These are phyloP conservation scores for Alternaria incomplexa DNA, from an alignment of 2,329 filamentous ascomycete species.

Conservation along the genomic window DNA sequence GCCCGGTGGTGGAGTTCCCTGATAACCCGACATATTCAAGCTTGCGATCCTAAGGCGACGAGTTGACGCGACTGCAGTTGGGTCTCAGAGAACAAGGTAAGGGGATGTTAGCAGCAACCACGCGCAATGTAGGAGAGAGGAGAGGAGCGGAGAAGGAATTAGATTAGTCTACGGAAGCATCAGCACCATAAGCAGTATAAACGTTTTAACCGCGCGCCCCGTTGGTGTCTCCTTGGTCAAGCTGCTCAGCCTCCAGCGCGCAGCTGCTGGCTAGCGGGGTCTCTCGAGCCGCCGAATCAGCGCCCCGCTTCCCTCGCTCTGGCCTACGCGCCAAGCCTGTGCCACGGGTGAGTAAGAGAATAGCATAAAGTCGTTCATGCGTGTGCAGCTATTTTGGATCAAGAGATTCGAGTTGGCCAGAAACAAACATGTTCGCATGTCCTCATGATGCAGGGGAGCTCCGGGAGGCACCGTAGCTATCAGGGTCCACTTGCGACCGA, in stretches of 20 bases:
- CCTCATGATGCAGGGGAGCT: neutral
- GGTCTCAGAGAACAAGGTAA: neutral
- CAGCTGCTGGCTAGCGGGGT: conserved; percentile 42
- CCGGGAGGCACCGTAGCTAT: neutral
- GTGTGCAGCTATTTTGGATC: neutral
- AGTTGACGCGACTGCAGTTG: neutral
- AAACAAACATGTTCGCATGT: neutral
- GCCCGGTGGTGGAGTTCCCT: conserved; percentile 40
- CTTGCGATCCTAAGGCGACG: neutral
- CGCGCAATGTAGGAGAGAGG: neutral
- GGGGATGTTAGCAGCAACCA: neutral
- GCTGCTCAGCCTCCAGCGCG: conserved; percentile 43
- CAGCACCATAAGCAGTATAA: conserved; percentile 29
- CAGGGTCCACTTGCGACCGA: conserved; percentile 18
- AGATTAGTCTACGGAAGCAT: conserved; percentile 17
- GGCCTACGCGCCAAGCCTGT: conserved; percentile 17
- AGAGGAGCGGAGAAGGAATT: neutral
- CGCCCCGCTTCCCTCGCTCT: conserved; percentile 16
- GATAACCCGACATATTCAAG: conserved; percentile 38
- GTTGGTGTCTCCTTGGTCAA: conserved; percentile 18
- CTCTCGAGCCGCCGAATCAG: conserved; percentile 36
- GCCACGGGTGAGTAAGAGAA: conserved; percentile 16
- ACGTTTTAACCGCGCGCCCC: conserved; percentile 26
- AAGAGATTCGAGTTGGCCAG: neutral
- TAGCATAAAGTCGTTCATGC: neutral